These are phyloP conservation scores for Podila minutissima DNA, from an alignment of 192 early-diverging fungal species.

Conservation along the genomic window DNA sequence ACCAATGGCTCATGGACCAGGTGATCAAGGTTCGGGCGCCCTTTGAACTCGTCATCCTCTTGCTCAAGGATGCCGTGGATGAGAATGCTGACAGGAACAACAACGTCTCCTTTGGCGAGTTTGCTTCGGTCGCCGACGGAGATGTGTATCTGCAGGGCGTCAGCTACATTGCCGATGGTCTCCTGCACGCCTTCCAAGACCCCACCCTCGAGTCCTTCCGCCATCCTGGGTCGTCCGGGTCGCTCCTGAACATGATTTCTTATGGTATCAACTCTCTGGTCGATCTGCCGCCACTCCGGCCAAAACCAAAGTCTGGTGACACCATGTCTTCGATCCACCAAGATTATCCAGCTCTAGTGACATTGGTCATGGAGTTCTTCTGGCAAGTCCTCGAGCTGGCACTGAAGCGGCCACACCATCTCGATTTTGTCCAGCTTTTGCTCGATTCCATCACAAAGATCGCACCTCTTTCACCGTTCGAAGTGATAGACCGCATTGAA, in stretches of 20 bases:
- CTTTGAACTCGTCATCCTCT: slow-evolving; percentile 44
- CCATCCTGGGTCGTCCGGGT: slow-evolving; percentile 45
- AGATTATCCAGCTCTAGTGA: slow-evolving; percentile 36
- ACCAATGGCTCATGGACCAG: slow-evolving; percentile 49
- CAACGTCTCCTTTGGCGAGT: slow-evolving; percentile 47
- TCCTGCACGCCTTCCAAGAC: slow-evolving; percentile 47
- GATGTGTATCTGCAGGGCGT: slow-evolving; percentile 41
- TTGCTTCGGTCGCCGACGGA: slow-evolving; percentile 26
- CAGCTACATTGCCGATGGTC: slow-evolving; percentile 37
- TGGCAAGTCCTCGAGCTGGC: slow-evolving; percentile 44
- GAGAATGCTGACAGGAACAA: slow-evolving; percentile 40
- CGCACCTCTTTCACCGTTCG: slow-evolving; percentile 38
- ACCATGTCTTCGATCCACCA: slow-evolving; percentile 19
- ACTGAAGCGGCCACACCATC: slow-evolving; percentile 44
- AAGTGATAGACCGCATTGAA: slow-evolving; percentile 45
- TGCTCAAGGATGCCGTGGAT: slow-evolving; percentile 50
- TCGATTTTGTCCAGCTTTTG: slow-evolving; percentile 47
- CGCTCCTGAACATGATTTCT: slow-evolving; percentile 49
- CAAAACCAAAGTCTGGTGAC: slow-evolving; percentile 18
- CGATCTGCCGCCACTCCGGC: slow-evolving; percentile 38
- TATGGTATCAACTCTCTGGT: slow-evolving; percentile 44
- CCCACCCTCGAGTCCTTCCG: slow-evolving; percentile 44
- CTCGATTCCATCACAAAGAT: slow-evolving; percentile 43
- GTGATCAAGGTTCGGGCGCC: slow-evolving; percentile 46
- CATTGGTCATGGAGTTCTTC: slow-evolving; percentile 49